Percentiles rank a stretch among this genome's conserved stretches.
Evolutionary conservation across 1,139 yeast species (phyloP).

Genomic region (Kodamaea anthophila): DNA sequence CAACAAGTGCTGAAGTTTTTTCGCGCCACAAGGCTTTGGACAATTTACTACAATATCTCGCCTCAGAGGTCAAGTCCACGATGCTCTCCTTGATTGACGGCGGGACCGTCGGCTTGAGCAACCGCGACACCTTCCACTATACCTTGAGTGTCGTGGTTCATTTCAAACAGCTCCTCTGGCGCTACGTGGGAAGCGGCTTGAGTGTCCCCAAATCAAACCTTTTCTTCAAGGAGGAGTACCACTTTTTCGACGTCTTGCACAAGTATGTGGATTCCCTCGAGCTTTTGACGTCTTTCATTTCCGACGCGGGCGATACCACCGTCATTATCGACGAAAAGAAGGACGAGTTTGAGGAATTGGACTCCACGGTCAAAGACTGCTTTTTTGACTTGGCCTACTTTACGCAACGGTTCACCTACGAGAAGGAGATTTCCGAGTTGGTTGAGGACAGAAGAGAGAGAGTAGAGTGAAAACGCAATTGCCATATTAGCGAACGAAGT

Average conservation of each 20-base stretch:
- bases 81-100: constrained; percentile 5
- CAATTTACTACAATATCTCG: constrained; percentile 1
- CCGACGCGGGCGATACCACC: constrained; percentile 3
- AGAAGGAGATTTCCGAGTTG: constrained; percentile 7
- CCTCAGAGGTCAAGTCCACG: constrained; percentile 1
- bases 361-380: constrained; percentile 11
- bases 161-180: constrained; percentile 1
- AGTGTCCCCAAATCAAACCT: constrained; percentile 3
- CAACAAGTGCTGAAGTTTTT: background rate
- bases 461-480: too few relatives aligned
- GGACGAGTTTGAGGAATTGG: constrained; percentile 12
- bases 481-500: too few relatives aligned
- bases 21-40: constrained; percentile 1
- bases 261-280: constrained; percentile 9
- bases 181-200: background rate
- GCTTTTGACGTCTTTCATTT: constrained; percentile 6
- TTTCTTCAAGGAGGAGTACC: constrained; percentile 13
- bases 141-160: background rate
- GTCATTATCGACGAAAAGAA: constrained; percentile 8
- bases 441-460: background rate
- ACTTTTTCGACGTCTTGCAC: constrained; percentile 10
- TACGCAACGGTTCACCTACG: constrained; percentile 12
- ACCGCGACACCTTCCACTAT: constrained; percentile 3
- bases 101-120: constrained; percentile 11
- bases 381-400: constrained; percentile 14